Base-by-base conservation (phyloP, 1,284 basidiomycete genomes). In the Fomitopsis palustris region DNA sequence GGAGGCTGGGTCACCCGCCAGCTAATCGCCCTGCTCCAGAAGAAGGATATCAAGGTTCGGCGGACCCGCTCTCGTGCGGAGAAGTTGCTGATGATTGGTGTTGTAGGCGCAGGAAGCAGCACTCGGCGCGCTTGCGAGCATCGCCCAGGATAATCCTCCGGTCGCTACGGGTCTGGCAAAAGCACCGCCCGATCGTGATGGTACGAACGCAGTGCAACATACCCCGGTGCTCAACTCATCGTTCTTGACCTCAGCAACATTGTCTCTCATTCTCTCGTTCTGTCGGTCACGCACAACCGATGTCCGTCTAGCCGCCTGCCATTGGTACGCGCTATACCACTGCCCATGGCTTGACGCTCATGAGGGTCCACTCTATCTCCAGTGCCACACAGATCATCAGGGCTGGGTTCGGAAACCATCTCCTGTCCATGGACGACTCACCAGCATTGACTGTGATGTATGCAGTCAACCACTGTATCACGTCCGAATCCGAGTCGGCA, bases 21-120 rank as follows among this genome's bases (percentile, higher is more conserved):
- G 23, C 65, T 91, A 29, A 69, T 78, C 2, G 70, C 68, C 0
- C 70, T 88, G 57, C 65, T 88, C n/a, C 70, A 73, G 17, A 77
- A 73, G 43, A 78, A 77, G 59, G 83, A 88, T 62, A 64, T 69
- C 55, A 88, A 88, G 77, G 86, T 81, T 19, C 4, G 51, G 38
- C 4, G 3, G 21, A 31, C 8, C 5, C 8, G 27, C 14, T 19
- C 7, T 23, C 16, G 41, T 29, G 31, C n/a, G 4, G 6, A 25
- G 31, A 8, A 17, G 4, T 42, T 4, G n/a, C 47, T 45, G n/a
- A 43, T 35, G 21, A 19, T 17, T 19, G 29, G 9, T 10, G 19
- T 14, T 14, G n/a, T 45, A 93, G 83, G 70, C 85, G 2, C 85
- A 92, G 66, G 91, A 93, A 72, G 87, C 88, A 0, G 84, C 81